These are phyloP conservation scores for Oryza longistaminata DNA, from an alignment of 176 grass and related monocot genomes.

Conservation along the genomic window DNA sequence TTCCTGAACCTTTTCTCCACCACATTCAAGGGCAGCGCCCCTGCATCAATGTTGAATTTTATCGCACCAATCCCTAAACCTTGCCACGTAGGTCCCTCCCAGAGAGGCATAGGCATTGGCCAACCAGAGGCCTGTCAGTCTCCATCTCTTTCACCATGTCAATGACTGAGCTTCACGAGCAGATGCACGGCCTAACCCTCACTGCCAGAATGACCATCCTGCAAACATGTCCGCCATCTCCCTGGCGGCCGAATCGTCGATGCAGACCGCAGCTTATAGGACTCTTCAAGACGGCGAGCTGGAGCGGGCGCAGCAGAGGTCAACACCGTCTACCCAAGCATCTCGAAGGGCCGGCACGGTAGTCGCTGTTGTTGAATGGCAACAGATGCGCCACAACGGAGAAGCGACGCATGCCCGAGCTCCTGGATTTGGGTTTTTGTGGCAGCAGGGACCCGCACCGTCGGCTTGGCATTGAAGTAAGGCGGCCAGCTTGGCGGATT, in stretches of 20 bases:
- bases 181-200: constrained; percentile 60
- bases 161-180: constrained; percentile 59
- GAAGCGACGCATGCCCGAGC: constrained; percentile 58
- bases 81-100: constrained; percentile 68
- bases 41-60: constrained; percentile 59
- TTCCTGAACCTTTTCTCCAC: constrained; percentile 73
- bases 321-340: constrained; percentile 63
- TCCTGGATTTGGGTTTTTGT: constrained; percentile 69
- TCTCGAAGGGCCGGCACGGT: constrained; percentile 47
- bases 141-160: constrained; percentile 81
- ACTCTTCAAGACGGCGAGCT: constrained; percentile 52
- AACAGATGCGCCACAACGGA: constrained; percentile 39
- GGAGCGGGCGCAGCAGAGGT: constrained; percentile 48
- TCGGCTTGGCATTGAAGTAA: constrained; percentile 68
- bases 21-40: constrained; percentile 32
- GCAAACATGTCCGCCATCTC: constrained; percentile 70
- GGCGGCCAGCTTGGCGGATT: constrained; percentile 62
- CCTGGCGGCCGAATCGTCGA: constrained; percentile 48
- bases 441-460: constrained; percentile 56
- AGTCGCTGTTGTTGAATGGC: constrained; percentile 41
- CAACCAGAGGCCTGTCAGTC: constrained; percentile 68
- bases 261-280: constrained; percentile 65
- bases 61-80: constrained; percentile 66
- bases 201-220: constrained; percentile 56
- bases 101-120: constrained; percentile 77